phyloP scores from a whole-genome alignment of 352 stramenopile genomes.

The Phytopythium helicoides region DNA sequence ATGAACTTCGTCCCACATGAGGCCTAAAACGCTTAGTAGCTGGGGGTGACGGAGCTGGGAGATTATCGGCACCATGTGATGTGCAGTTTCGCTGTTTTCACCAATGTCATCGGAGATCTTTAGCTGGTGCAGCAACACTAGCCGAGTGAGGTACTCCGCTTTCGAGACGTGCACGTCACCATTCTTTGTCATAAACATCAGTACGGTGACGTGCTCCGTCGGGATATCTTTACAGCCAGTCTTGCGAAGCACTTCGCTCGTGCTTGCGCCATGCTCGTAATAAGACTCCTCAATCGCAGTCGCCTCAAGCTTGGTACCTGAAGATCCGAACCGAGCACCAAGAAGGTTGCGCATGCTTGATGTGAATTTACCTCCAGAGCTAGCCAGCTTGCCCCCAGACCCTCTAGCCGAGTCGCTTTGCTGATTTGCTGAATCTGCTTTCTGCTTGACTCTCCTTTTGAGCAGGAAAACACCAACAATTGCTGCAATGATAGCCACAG shows the following conservation, averaged over 20 bases:
- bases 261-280: conserved; percentile 36
- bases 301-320: conserved; percentile 15
- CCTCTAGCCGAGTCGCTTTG: conserved; percentile 20
- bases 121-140: conserved; percentile 60
- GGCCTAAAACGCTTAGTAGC: conserved; percentile 51
- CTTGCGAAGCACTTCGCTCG: conserved; percentile 43
- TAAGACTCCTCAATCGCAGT: conserved; percentile 31
- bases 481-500: conserved; percentile 40
- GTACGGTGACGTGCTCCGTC: conserved; percentile 28
- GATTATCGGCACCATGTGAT: conserved; percentile 53
- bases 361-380: conserved; percentile 17
- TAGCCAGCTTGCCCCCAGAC: conserved; percentile 25
- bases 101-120: conserved; percentile 46
- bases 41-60: conserved; percentile 71
- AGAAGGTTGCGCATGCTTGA: conserved; percentile 31
- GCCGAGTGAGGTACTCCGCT: conserved; percentile 41
- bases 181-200: conserved; percentile 38
- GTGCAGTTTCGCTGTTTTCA: conserved; percentile 45
- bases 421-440: conserved; percentile 24
- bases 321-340: conserved; percentile 15
- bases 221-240: conserved; percentile 61
- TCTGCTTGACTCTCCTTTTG: conserved; percentile 48
- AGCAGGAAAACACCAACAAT: conserved; percentile 55
- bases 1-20: conserved; percentile 60
- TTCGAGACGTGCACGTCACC: conserved; percentile 45